These are phyloP conservation scores for Kalaharituber pfeilii DNA, from an alignment of 2,329 filamentous ascomycete genomes.

Conservation along the genomic window DNA sequence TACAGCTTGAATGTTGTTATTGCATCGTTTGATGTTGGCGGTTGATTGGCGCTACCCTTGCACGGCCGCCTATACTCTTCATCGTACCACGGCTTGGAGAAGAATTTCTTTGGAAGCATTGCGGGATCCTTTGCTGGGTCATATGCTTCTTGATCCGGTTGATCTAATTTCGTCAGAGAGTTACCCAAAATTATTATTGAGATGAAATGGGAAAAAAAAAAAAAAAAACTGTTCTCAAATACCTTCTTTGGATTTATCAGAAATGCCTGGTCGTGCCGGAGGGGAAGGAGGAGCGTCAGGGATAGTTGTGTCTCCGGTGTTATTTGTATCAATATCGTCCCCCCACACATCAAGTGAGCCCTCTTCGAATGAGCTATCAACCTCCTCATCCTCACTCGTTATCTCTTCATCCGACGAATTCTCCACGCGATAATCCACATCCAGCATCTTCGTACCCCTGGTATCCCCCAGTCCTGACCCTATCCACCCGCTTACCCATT, in stretches of 20 bases:
- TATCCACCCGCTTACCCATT: not conserved
- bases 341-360: constrained; percentile 11
- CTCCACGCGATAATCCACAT: not conserved
- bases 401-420: too few relatives aligned
- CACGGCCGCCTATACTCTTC: constrained; percentile 2
- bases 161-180: too few relatives aligned
- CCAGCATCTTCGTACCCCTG: not conserved
- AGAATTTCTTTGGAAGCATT: constrained; percentile 14
- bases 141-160: constrained; percentile 11
- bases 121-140: constrained; percentile 12
- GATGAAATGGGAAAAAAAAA: too few relatives aligned
- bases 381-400: constrained; percentile 16
- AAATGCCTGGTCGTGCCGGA: constrained; percentile 5
- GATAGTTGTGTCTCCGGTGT: constrained; percentile 8
- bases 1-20: constrained; percentile 32
- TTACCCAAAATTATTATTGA: too few relatives aligned
- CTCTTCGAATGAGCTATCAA: constrained; percentile 10
- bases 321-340: not conserved
- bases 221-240: too few relatives aligned
- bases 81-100: constrained; percentile 16
- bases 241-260: too few relatives aligned
- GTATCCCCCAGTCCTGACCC: not conserved
- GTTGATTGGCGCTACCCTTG: constrained; percentile 27
- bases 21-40: constrained; percentile 32
- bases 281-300: constrained; percentile 11